Percentiles rank a stretch among this genome's conserved stretches.
Evolutionary conservation across 2,329 filamentous ascomycete species (phyloP).

Genomic region (Cordyceps cateniannulata): DNA sequence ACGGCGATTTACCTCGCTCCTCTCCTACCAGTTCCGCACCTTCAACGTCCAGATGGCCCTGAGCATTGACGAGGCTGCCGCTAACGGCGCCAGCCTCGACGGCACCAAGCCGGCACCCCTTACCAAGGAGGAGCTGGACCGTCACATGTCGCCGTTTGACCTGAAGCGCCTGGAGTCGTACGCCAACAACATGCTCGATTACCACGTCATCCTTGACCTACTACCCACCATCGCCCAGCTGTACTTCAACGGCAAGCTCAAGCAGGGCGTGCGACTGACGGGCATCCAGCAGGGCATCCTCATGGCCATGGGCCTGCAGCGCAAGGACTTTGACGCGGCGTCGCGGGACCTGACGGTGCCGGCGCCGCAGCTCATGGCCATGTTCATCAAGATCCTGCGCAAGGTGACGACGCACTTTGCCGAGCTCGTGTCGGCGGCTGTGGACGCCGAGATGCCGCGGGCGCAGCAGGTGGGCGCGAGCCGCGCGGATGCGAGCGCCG

Average conservation of each 20-base stretch:
- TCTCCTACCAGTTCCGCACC: slow-evolving; percentile 86
- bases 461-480: slow-evolving; percentile 52
- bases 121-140: slow-evolving; percentile 69
- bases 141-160: slow-evolving; percentile 79
- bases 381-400: slow-evolving; percentile 94
- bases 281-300: slow-evolving; percentile 84
- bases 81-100: slow-evolving; percentile 62
- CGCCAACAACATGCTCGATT: slow-evolving; percentile 94
- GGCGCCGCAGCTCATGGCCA: slow-evolving; percentile 76
- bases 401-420: slow-evolving; percentile 80
- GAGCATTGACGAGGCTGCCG: slow-evolving; percentile 82
- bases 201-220: slow-evolving; percentile 93
- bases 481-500: slow-evolving; percentile 51
- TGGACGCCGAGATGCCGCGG: slow-evolving; percentile 58
- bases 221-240: slow-evolving; percentile 74
- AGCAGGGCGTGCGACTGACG: slow-evolving; percentile 59
- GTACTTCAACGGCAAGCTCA: slow-evolving; percentile 77
- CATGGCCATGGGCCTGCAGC: slow-evolving; percentile 84
- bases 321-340: slow-evolving; percentile 76
- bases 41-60: slow-evolving; percentile 76
- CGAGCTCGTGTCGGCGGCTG: slow-evolving; percentile 65
- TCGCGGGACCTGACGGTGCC: slow-evolving; percentile 71
- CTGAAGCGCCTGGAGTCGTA: slow-evolving; percentile 93
- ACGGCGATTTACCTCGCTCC: slow-evolving; percentile 78
- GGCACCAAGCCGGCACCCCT: slow-evolving; percentile 45